phyloP scores from a whole-genome alignment of 345 rosid genomes.

The Populus nigra region DNA sequence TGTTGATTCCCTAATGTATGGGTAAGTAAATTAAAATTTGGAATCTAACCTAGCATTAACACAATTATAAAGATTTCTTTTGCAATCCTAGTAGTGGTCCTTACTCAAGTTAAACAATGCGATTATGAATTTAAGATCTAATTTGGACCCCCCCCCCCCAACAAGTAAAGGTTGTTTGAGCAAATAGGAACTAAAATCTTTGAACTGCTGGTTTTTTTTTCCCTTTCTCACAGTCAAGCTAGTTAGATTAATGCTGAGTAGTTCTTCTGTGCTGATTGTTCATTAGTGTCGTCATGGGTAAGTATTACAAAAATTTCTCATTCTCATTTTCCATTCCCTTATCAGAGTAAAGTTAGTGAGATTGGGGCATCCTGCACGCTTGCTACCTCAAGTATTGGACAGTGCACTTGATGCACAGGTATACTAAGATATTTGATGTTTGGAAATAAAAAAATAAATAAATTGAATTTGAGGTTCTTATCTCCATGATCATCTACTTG shows the following conservation, averaged over 20 bases:
- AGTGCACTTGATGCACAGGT: constrained; percentile 95
- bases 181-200: not conserved
- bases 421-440: constrained; percentile 7
- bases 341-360: constrained; percentile 80
- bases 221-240: not conserved
- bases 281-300: not conserved
- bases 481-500: constrained; percentile 7
- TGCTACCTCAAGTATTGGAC: constrained; percentile 88
- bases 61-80: not conserved
- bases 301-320: not conserved
- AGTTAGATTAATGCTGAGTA: not conserved
- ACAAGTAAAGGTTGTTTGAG: not conserved
- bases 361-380: constrained; percentile 92
- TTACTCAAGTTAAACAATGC: not conserved
- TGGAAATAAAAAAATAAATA: not conserved
- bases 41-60: not conserved
- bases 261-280: not conserved
- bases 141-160: not conserved
- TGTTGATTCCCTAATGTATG: constrained; percentile 1
- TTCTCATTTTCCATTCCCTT: constrained; percentile 5
- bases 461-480: not conserved
- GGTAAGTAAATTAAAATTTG: not conserved
- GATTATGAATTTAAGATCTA: not conserved
- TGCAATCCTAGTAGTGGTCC: constrained; percentile 2
- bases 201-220: not conserved